Evolutionary conservation across 2,329 filamentous ascomycete species (phyloP).

Genomic region (Ophiocordyceps unilateralis): DNA sequence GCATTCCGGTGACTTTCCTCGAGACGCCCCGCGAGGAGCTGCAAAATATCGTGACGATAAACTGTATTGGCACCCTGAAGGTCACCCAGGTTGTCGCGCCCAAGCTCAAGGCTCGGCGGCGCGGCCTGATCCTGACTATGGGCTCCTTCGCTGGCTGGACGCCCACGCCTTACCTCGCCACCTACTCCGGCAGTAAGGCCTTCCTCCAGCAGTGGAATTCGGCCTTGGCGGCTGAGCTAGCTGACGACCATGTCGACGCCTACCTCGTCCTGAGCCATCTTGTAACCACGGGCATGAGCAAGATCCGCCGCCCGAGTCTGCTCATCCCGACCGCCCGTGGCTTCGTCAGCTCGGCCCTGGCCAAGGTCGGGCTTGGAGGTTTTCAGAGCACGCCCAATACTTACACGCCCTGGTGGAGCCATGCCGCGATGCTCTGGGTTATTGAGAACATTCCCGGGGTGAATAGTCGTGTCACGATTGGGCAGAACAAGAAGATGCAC

Average conservation of each 20-base stretch:
- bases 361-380: conserved; percentile 67
- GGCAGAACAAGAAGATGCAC: conserved; percentile 52
- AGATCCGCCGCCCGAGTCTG: conserved; percentile 64
- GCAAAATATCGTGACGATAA: conserved; percentile 82
- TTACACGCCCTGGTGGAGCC: conserved; percentile 85
- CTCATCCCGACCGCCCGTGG: conserved; percentile 65
- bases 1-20: conserved; percentile 77
- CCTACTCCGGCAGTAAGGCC: conserved; percentile 94
- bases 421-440: conserved; percentile 75
- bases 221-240: conserved; percentile 68
- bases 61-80: conserved; percentile 78
- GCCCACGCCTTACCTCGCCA: conserved; percentile 81
- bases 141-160: conserved; percentile 88
- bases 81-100: conserved; percentile 75
- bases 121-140: conserved; percentile 89
- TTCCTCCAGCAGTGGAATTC: conserved; percentile 96
- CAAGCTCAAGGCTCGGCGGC: conserved; percentile 66
- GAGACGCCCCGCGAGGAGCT: conserved; percentile 67
- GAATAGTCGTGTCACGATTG: conserved; percentile 27
- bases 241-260: conserved; percentile 67
- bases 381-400: conserved; percentile 68
- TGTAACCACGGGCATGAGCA: conserved; percentile 92
- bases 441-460: conserved; percentile 42
- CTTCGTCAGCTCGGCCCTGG: conserved; percentile 65
- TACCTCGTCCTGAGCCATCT: conserved; percentile 85